Evolutionary conservation across 108 stramenopile species (phyloP), one percentile per base, ranked within the genome.

Genomic region (Schizochytrium sp.): DNA sequence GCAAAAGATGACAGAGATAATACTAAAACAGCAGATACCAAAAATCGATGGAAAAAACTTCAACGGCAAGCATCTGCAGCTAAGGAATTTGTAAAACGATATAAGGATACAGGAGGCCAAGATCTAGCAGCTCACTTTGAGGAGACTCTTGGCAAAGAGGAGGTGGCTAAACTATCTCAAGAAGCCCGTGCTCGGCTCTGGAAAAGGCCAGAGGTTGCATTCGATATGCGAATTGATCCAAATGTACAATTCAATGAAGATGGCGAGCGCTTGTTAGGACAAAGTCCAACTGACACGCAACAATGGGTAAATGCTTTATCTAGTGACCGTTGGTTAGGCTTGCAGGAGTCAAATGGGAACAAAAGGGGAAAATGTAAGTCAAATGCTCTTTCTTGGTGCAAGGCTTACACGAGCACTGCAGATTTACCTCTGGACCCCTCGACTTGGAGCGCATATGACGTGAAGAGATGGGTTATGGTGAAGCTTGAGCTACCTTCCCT

Each of bases 231-330:
- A 5, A 55, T 83, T 40, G 76, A 55, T 28, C 47, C 76, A 10
- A 55, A 83, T 10, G 13, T 49, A 5, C 2, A 40, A n/a, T 47
- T 55, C 2, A 55, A 83, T 2, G 76, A 83, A 28, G 50, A 17
- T 55, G 53, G 53, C 2, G 50, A 55, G 76, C 47, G 10, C 15
- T 40, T 83, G n/a, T 55, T 55, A 5, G 76, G 76, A 2, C 50
- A 83, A 42, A 55, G 53, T 3, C 76, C 76, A 8, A 83, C 47
- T 10, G 76, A 83, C 15, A 83, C 76, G 45, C 76, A 83, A 53
- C 76, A 83, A 2, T 83, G 76, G 76, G 76, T 83, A 0, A 83
- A 83, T 1, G 47, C 76, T 10, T 53, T 83, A 2, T 83, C 76
- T 2, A 83, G 76, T 28, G 53, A 83, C 50, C 19, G 40, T n/a